Evolutionary conservation across 2,329 filamentous ascomycete species (phyloP).

Genomic region (Fusarium staphyleae): DNA sequence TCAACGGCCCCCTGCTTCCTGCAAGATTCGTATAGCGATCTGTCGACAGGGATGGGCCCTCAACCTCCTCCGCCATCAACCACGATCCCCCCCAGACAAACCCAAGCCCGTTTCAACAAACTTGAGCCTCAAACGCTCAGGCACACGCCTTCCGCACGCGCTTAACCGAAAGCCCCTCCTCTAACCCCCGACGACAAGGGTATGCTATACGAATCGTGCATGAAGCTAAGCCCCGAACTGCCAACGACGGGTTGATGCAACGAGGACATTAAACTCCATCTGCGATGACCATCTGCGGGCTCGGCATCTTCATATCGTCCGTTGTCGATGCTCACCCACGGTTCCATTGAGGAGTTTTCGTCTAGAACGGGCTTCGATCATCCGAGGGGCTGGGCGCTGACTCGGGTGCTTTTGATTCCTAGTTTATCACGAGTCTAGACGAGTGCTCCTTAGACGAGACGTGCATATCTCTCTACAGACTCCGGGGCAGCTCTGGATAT

Average conservation of each 20-base stretch:
- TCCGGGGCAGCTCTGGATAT: neutral
- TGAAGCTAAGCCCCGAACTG: conserved; percentile 34
- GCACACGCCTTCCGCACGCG: neutral
- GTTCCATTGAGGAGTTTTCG: conserved; percentile 2
- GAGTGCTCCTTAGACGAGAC: too few relatives aligned
- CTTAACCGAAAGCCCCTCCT: neutral
- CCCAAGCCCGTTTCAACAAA: conserved; percentile 11
- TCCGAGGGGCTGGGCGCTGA: neutral
- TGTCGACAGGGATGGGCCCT: neutral
- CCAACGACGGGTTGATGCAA: conserved; percentile 16
- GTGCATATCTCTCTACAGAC: conserved; percentile 6
- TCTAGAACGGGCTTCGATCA: too few relatives aligned
- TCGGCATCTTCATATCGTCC: conserved; percentile 23
- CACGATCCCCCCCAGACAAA: conserved; percentile 15
- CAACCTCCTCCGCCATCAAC: conserved; percentile 8
- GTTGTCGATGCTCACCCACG: neutral
- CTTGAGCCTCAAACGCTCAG: conserved; percentile 32
- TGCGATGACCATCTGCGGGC: neutral
- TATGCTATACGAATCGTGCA: conserved; percentile 42
- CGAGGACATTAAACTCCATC: conserved; percentile 17
- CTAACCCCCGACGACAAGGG: neutral
- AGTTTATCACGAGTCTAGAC: conserved; percentile 9
- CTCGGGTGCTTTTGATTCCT: conserved; percentile 1
- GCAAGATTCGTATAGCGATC: conserved; percentile 35
- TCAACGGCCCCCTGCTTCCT: neutral